phyloP scores from a whole-genome alignment of 2,329 filamentous ascomycete genomes.

The Fusarium decemcellulare region DNA sequence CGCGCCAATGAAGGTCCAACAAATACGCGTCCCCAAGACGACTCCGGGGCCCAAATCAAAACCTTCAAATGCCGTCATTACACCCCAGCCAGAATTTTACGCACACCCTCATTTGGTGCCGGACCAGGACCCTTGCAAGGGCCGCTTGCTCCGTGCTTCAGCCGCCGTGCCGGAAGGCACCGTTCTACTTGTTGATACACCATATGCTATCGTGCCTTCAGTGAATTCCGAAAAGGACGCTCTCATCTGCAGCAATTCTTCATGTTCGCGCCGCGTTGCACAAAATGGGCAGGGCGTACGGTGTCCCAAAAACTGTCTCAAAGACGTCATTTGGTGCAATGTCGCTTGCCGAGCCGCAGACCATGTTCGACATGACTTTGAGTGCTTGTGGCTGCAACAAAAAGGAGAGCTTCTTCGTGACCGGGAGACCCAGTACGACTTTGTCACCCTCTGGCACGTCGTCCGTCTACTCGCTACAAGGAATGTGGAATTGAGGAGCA shows the following conservation, averaged over 20 bases:
- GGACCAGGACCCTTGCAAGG: slow-evolving; percentile 44
- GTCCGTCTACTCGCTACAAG: slow-evolving; percentile 47
- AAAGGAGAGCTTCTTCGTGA: slow-evolving; percentile 30
- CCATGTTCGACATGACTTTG: slow-evolving; percentile 41
- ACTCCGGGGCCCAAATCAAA: slow-evolving; percentile 22
- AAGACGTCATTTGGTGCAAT: slow-evolving; percentile 48
- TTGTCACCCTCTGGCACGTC: slow-evolving; percentile 48
- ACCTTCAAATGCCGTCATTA: slow-evolving; percentile 22
- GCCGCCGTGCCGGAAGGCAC: slow-evolving; percentile 43
- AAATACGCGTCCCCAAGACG: slow-evolving; percentile 24
- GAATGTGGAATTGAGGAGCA: slow-evolving; percentile 33
- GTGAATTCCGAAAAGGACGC: slow-evolving; percentile 32
- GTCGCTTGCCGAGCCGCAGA: slow-evolving; percentile 39
- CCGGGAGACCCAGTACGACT: slow-evolving; percentile 45
- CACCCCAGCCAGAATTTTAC: slow-evolving; percentile 39
- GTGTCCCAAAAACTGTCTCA: slow-evolving; percentile 39
- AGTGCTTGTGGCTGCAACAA: slow-evolving; percentile 46
- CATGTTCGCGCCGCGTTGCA: slow-evolving; percentile 40
- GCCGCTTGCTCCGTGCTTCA: slow-evolving; percentile 44
- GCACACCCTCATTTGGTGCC: slow-evolving; percentile 42
- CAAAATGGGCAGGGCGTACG: slow-evolving; percentile 19
- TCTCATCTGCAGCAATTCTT: slow-evolving; percentile 47
- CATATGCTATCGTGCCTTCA: slow-evolving; percentile 48
- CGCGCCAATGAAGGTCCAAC: slow-evolving; percentile 37
- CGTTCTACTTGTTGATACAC: slow-evolving; percentile 44